Percentiles rank a stretch among this genome's conserved stretches.
These are phyloP conservation scores for Acrocalymma vagum DNA, from an alignment of 2,329 filamentous ascomycete species.

Conservation along the genomic window DNA sequence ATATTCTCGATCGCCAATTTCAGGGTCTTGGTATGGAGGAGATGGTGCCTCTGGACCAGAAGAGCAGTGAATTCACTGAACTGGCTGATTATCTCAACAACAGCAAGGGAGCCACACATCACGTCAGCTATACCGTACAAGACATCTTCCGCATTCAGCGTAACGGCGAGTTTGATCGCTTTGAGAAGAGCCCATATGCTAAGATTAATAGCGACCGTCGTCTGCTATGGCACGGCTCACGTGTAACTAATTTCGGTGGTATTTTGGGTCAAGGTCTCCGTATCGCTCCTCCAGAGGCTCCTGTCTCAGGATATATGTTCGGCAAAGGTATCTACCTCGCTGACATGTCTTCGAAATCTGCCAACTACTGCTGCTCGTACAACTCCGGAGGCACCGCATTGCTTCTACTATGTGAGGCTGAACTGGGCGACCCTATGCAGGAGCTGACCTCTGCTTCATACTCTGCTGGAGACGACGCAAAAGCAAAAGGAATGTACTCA, in stretches of 20 bases:
- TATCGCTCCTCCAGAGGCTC: conserved; percentile 88
- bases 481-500: conserved; percentile 66
- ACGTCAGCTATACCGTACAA: conserved; percentile 66
- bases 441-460: conserved; percentile 67
- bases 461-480: conserved; percentile 70
- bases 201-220: conserved; percentile 71
- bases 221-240: conserved; percentile 88
- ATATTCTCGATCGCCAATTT: conserved; percentile 78
- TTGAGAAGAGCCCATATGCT: conserved; percentile 65
- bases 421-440: conserved; percentile 79
- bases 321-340: conserved; percentile 90
- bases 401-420: conserved; percentile 83
- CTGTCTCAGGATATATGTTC: conserved; percentile 84
- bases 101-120: conserved; percentile 74
- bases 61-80: conserved; percentile 69
- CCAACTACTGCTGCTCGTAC: conserved; percentile 74
- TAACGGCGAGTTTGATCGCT: conserved; percentile 74
- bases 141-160: conserved; percentile 87
- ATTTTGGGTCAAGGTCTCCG: conserved; percentile 87
- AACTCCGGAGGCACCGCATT: conserved; percentile 75
- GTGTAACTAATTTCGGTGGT: conserved; percentile 84
- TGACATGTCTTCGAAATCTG: conserved; percentile 81
- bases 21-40: conserved; percentile 75
- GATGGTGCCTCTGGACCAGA: conserved; percentile 72
- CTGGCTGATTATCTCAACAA: conserved; percentile 73